phyloP scores from a whole-genome alignment of 163 green algal genomes.

The Chlamydomonas reinhardtii region DNA sequence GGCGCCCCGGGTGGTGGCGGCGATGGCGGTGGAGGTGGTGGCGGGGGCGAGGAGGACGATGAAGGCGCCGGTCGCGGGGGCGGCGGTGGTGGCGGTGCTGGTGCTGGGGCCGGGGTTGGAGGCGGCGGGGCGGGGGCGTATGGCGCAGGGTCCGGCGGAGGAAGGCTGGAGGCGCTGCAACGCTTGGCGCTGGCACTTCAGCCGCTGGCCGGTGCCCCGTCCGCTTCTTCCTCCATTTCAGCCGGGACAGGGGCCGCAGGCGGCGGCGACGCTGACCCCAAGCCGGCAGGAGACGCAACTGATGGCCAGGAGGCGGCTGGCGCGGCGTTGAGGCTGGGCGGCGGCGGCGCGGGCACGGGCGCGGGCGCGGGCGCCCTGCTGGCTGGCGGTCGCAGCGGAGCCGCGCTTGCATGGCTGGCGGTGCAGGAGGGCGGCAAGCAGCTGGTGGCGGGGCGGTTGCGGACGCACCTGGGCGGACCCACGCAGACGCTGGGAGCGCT shows the following conservation, averaged over 20 bases:
- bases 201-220: too few species aligned
- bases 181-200: conserved; percentile 15
- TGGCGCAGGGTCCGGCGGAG: background rate
- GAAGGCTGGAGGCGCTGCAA: conserved; percentile 25
- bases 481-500: conserved; percentile 78
- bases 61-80: too few species aligned
- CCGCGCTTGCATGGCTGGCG: conserved; percentile 58
- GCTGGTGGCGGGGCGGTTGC: conserved; percentile 68
- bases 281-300: too few species aligned
- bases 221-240: too few species aligned
- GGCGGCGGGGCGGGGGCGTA: background rate
- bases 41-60: background rate
- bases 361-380: background rate
- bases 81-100: background rate
- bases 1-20: background rate
- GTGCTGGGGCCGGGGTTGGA: background rate
- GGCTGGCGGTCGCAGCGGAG: background rate
- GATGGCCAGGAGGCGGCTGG: too few species aligned
- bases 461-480: conserved; percentile 77
- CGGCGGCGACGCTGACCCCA: too few species aligned
- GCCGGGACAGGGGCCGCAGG: too few species aligned
- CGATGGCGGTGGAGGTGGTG: background rate
- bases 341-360: background rate
- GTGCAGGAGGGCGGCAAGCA: conserved; percentile 73
- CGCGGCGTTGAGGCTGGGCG: background rate